These are phyloP conservation scores for Bonia amplexicaulis DNA, from an alignment of 176 grass and related monocot species.

Conservation along the genomic window DNA sequence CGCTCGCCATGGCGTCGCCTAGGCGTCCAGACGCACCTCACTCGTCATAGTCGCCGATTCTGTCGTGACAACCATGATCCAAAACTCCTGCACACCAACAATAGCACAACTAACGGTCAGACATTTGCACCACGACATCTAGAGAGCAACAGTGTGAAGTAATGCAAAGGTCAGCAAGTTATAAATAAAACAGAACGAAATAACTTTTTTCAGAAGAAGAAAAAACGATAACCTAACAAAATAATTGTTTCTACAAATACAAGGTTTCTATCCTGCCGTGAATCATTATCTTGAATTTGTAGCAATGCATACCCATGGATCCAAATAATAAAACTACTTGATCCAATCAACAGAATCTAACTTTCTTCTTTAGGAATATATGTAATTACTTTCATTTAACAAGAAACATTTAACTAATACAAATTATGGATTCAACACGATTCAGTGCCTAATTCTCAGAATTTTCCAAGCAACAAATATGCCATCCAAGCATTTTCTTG, in stretches of 20 bases:
- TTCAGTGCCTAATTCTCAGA: too few species aligned
- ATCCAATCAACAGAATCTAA: not conserved
- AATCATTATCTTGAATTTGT: not conserved
- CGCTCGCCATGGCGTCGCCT: too few species aligned
- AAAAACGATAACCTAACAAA: not conserved
- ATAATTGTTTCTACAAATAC: not conserved
- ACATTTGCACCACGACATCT: not conserved
- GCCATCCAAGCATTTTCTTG: too few species aligned
- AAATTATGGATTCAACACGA: too few species aligned
- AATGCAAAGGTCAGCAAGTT: not conserved
- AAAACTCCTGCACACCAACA: constrained; percentile 55
- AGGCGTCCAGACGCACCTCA: too few species aligned
- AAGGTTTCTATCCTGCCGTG: not conserved
- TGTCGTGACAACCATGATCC: too few species aligned
- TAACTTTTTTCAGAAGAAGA: not conserved
- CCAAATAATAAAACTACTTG: not conserved
- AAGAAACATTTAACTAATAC: not conserved
- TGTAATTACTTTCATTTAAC: not conserved
- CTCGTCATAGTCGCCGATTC: too few species aligned
- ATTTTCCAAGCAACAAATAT: too few species aligned
- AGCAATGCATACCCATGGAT: not conserved
- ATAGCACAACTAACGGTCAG: not conserved
- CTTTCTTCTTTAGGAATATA: not conserved
- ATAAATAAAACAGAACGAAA: not conserved
- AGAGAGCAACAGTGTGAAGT: not conserved